Base-by-base conservation (phyloP, 192 early-diverging fungal species). In the Hyaloraphidium curvatum region DNA sequence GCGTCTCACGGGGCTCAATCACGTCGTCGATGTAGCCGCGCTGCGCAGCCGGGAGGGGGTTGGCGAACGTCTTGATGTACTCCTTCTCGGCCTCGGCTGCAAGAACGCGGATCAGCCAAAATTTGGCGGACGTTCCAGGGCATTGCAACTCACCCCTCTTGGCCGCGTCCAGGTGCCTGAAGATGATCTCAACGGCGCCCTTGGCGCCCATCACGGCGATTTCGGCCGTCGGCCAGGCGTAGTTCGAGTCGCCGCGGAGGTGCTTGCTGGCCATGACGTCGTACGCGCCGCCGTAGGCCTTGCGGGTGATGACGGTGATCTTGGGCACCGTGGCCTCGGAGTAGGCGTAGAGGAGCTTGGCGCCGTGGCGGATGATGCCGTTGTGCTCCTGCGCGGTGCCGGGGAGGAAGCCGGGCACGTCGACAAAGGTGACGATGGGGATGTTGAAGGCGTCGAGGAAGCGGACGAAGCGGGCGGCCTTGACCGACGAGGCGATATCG, bases 171-270 rank as follows among this genome's bases (percentile, higher is more conserved):
- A 48, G 43, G 4, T 25, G 56, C 16, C 89, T 66, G 76, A 89
- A 94, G 56, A 97, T 86, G 65, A 97, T 91, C 68, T 91, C 92
- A 0, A 92, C 92, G 9, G 92, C 92, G 22, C 90, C 92, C 72
- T 91, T 84, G 31, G 88, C 86, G 37, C 92, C 92, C 92, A 97
- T 97, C 41, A 97, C 92, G 33, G 92, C 92, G 63, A 97, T 91
- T 63, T 97, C 92, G 28, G 85, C 29, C 17, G 43, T 25, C 11
- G 43, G 43, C 43, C 43, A 48, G 11, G 43, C 43, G 43, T 48
- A 48, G 43, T 48, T 48, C 17, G 43, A 48, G 56, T 97, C 92
- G 50, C 90, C 92, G 17, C 86, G 69, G 57, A 97, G 67, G 76
- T 97, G 92, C 72, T 97, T 97, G 5, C 87, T 90, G 55, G 60